A percentile compares a stretch with the other conserved stretches of the same genome.
Conservation (phyloP, 2,329 filamentous ascomycete species). For the Cytospora leucostoma region DNA sequence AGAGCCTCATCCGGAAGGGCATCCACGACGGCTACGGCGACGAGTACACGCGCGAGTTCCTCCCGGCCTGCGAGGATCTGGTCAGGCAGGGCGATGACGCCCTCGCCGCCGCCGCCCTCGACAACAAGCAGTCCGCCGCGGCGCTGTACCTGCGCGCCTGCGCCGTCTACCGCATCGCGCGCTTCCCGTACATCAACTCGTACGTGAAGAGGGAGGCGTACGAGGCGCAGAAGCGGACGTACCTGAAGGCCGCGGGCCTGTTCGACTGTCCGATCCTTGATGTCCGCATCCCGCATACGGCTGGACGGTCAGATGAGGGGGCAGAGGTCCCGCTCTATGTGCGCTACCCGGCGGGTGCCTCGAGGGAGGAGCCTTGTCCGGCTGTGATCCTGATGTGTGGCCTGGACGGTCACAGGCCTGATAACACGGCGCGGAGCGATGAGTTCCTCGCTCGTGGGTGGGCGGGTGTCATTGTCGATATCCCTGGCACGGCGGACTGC, state of each 20-base stretch:
- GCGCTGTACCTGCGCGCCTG: slow-evolving; percentile 65
- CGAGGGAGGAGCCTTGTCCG: slow-evolving; percentile 39
- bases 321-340: slow-evolving; percentile 64
- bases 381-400: slow-evolving; percentile 57
- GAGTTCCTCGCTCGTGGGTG: slow-evolving; percentile 65
- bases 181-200: slow-evolving; percentile 63
- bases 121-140: slow-evolving; percentile 53
- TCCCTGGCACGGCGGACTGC: slow-evolving; percentile 68
- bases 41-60: slow-evolving; percentile 64
- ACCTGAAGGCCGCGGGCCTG: slow-evolving; percentile 55
- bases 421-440: slow-evolving; percentile 61
- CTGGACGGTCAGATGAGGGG: slow-evolving; percentile 53
- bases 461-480: slow-evolving; percentile 63
- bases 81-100: slow-evolving; percentile 54
- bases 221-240: slow-evolving; percentile 64
- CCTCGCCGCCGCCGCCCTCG: slow-evolving; percentile 42
- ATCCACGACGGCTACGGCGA: slow-evolving; percentile 67
- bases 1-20: slow-evolving; percentile 57
- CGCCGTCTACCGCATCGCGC: slow-evolving; percentile 70
- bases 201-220: slow-evolving; percentile 62
- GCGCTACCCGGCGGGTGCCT: slow-evolving; percentile 52
- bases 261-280: slow-evolving; percentile 64
- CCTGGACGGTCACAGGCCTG: slow-evolving; percentile 56
- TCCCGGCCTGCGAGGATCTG: slow-evolving; percentile 61
- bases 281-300: slow-evolving; percentile 60